Conservation (phyloP, 208 protist genomes). For the Leishmania mexicana region DNA sequence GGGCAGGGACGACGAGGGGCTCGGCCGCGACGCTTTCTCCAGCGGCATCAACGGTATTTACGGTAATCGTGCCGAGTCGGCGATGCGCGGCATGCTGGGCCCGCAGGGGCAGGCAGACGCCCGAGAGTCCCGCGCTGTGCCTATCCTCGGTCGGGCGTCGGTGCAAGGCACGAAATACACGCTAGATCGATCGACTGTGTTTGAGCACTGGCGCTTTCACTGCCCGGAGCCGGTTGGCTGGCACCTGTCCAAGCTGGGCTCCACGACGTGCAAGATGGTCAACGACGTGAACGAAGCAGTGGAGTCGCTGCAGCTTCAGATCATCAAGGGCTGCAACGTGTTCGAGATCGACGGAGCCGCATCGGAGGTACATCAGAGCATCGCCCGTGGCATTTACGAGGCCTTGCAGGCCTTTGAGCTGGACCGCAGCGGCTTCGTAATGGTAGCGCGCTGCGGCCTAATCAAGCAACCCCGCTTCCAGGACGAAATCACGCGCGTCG, state of each 20-base stretch:
- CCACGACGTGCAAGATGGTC: conserved; percentile 86
- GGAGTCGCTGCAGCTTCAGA: conserved; percentile 89
- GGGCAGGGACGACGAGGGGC: conserved; percentile 20
- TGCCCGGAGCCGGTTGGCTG: conserved; percentile 77
- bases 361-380: conserved; percentile 80
- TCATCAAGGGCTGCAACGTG: conserved; percentile 90
- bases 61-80: conserved; percentile 72
- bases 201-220: conserved; percentile 80
- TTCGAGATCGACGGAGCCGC: conserved; percentile 87
- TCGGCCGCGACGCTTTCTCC: conserved; percentile 34
- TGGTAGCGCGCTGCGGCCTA: conserved; percentile 75
- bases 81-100: conserved; percentile 85
- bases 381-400: conserved; percentile 78
- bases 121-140: conserved; percentile 75
- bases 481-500: conserved; percentile 77
- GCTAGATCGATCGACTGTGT: conserved; percentile 78
- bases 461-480: conserved; percentile 82
- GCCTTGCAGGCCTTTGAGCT: conserved; percentile 86
- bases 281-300: conserved; percentile 81
- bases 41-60: conserved; percentile 83
- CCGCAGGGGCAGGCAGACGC: conserved; percentile 80
- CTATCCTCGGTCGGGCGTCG: conserved; percentile 77
- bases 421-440: conserved; percentile 85
- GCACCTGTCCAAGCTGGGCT: conserved; percentile 84
- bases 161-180: conserved; percentile 82